Conservation (phyloP, 1,284 basidiomycete genomes). For the Microbotryum saponariae region DNA sequence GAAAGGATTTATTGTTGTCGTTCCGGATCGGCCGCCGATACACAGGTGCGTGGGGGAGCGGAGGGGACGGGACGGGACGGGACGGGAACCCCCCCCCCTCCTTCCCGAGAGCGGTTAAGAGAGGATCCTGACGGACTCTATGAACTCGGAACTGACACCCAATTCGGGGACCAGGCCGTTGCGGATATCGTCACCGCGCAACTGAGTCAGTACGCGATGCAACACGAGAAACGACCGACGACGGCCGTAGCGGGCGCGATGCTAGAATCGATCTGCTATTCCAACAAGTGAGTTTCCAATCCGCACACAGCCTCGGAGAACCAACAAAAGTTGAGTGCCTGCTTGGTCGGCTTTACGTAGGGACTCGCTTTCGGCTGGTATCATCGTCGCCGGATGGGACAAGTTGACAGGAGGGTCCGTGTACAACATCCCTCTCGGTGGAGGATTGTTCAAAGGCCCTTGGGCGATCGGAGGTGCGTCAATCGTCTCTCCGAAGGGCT, state of each 20-base stretch:
- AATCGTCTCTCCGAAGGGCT: neutral
- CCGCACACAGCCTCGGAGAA: neutral
- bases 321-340: no score
- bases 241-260: constrained; percentile 74
- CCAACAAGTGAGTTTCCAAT: constrained; percentile 72
- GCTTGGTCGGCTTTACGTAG: neutral
- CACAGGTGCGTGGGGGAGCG: no score
- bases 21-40: constrained; percentile 95
- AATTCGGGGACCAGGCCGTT: constrained; percentile 55
- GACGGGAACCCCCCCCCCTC: no score
- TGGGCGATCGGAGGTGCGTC: constrained; percentile 87
- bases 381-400: constrained; percentile 99
- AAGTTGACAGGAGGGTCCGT: constrained; percentile 85
- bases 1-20: constrained; percentile 99
- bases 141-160: neutral
- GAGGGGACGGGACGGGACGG: no score
- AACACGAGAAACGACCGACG: constrained; percentile 61
- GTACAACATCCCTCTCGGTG: constrained; percentile 91
- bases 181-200: constrained; percentile 74
- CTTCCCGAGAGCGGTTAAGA: no score
- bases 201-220: constrained; percentile 47
- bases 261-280: constrained; percentile 87
- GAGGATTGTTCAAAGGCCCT: constrained; percentile 85
- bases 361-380: constrained; percentile 69
- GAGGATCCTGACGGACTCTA: no score